Conservation (phyloP, 78 protist genomes). For the Guillardia theta region DNA sequence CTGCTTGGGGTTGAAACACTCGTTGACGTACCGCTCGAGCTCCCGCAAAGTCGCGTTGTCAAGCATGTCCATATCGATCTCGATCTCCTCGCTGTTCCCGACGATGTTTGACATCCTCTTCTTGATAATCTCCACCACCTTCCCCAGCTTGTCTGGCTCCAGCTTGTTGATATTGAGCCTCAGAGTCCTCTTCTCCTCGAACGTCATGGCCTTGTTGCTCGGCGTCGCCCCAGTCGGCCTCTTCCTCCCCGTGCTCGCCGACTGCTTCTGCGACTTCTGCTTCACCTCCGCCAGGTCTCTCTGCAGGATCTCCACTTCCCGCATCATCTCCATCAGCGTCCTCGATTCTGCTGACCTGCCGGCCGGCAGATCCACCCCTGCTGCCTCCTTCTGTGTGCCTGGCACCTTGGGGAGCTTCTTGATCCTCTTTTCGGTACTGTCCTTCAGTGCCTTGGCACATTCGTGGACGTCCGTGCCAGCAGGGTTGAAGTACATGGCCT, state of each 20-base stretch:
- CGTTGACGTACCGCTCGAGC: background rate
- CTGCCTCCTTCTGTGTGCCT: background rate
- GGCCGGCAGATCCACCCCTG: background rate
- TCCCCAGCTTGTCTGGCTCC: background rate
- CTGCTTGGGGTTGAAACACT: background rate
- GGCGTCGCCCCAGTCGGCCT: background rate
- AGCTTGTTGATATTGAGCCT: constrained; percentile 2
- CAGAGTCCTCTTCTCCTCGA: background rate
- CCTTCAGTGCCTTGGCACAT: constrained; percentile 6
- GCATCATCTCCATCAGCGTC: background rate
- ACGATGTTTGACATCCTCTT: background rate
- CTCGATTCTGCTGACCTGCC: background rate
- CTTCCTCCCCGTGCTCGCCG: background rate
- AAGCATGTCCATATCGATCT: background rate
- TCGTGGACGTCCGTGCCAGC: constrained; percentile 28
- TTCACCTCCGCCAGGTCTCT: background rate
- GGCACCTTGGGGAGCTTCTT: constrained; percentile 3
- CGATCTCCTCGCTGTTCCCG: background rate
- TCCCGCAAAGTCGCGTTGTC: background rate
- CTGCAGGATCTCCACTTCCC: background rate
- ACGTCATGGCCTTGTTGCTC: background rate
- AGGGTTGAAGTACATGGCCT: background rate
- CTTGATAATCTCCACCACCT: constrained; percentile 32
- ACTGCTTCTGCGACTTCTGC: background rate
- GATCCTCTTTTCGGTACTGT: background rate